These are phyloP conservation scores for Pholiota molesta DNA, from an alignment of 768 basidiomycete species.

Conservation along the genomic window DNA sequence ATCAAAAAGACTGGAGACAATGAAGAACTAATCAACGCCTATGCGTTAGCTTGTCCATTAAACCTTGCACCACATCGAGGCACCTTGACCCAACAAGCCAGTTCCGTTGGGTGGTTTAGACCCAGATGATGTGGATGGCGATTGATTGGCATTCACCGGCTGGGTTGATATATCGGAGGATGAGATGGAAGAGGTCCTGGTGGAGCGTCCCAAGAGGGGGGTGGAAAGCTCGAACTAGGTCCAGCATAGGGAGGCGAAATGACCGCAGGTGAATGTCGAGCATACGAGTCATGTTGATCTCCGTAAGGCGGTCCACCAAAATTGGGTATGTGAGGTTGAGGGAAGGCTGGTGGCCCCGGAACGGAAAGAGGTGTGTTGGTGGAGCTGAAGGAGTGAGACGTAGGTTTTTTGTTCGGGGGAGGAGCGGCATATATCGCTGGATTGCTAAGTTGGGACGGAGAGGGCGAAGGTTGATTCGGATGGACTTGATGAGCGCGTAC, in stretches of 20 bases:
- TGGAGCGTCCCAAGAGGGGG: slow-evolving; percentile 10
- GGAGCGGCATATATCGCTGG: slow-evolving; percentile 41
- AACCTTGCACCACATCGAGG: slow-evolving; percentile 25
- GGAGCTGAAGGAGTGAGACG: slow-evolving; percentile 18
- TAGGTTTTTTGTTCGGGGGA: slow-evolving; percentile 23
- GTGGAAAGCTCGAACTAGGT: slow-evolving; percentile 10
- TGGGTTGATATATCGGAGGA: slow-evolving; percentile 14
- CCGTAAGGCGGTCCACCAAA: slow-evolving; percentile 2
- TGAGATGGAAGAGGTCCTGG: slow-evolving; percentile 7
- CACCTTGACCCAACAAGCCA: slow-evolving; percentile 16
- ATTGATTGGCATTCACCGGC: slow-evolving; percentile 13
- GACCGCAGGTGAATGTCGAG: slow-evolving; percentile 1
- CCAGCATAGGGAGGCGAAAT: background rate
- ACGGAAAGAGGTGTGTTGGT: slow-evolving; percentile 3
- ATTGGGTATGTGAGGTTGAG: slow-evolving; percentile 18
- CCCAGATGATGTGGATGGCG: slow-evolving; percentile 1
- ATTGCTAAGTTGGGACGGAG: slow-evolving; percentile 45
- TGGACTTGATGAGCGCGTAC: slow-evolving; percentile 35
- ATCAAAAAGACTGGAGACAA: background rate
- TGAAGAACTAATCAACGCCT: slow-evolving; percentile 10
- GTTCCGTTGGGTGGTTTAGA: slow-evolving; percentile 13
- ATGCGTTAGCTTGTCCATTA: slow-evolving; percentile 24
- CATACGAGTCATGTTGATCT: slow-evolving; percentile 14
- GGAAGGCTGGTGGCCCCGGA: slow-evolving; percentile 18
- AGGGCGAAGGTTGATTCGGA: slow-evolving; percentile 41